phyloP scores from a whole-genome alignment of 441 rosid genomes.

The Erysimum pusillum region DNA sequence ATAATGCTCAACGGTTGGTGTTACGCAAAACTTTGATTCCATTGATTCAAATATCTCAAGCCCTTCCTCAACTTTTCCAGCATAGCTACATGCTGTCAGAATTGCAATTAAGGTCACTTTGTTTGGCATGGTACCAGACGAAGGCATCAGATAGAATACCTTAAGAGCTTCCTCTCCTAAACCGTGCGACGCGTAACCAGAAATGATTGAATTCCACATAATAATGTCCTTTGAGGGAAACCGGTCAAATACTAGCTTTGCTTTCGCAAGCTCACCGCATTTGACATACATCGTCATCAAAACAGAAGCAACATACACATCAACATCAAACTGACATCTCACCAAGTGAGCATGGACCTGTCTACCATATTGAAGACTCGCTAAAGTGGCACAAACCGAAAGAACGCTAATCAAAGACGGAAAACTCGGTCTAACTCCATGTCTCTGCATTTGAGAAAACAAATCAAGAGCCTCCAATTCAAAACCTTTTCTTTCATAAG shows the following conservation, averaged over 20 bases:
- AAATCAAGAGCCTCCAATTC: conserved; percentile 63
- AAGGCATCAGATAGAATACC: conserved; percentile 60
- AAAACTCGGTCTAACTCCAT: conserved; percentile 57
- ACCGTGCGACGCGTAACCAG: conserved; percentile 74
- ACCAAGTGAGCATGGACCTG: conserved; percentile 70
- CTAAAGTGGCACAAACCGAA: conserved; percentile 69
- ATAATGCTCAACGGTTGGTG: too few species aligned
- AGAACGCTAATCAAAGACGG: conserved; percentile 66
- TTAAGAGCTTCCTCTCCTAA: conserved; percentile 62
- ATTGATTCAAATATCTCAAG: conserved; percentile 60
- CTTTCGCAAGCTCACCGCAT: conserved; percentile 66
- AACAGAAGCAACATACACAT: conserved; percentile 68
- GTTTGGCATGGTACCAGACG: conserved; percentile 57
- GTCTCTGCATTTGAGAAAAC: conserved; percentile 63
- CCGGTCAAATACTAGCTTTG: conserved; percentile 59
- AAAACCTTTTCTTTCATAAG: conserved; percentile 64
- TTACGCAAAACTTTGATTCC: conserved; percentile 60
- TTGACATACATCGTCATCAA: conserved; percentile 76
- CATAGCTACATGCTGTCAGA: conserved; percentile 70
- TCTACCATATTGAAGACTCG: conserved; percentile 69
- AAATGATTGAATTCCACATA: conserved; percentile 76
- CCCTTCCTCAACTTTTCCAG: conserved; percentile 69
- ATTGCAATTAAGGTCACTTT: conserved; percentile 68
- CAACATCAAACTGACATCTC: conserved; percentile 58
- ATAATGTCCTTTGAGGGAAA: conserved; percentile 62